Evolutionary conservation across 1,284 basidiomycete species (phyloP), one percentile per base, ranked within the genome.

Genomic region (Anthracocystis walkeri): DNA sequence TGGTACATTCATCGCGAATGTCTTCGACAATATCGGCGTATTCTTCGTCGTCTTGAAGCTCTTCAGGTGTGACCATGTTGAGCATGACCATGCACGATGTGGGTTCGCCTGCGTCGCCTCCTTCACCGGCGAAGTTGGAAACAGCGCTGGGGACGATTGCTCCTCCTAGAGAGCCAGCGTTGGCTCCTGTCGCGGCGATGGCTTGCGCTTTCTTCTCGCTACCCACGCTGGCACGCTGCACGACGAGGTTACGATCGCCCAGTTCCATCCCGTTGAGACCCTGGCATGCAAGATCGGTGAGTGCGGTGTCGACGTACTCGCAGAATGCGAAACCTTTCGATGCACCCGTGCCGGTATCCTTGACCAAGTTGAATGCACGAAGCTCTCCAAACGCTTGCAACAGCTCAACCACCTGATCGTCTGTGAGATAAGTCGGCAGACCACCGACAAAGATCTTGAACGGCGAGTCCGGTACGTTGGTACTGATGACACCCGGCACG

Each of bases 391-490:
- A 99, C 82, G 92, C 93, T 88, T 95, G 97, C 70, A 99, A 88
- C 41, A 99, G 86, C 86, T 99, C 97, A 90, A 95, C 93, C 60
- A 99, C 95, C 87, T 99, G 95, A 80, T 97, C 96, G 86, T 97
- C 95, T 78, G 93, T 94, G 41, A 99, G 90, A 86, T 98, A 97
- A 20, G 92, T 90, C 18, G 97, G 97, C 58, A 99, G 87, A 62
- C 95, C 96, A 56, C 97, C 97, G 69, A 99, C 92, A 81, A 97
- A 99, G 69, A 99, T 90, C 88, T 99, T 99, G 90, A 98, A 95
- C 84, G 93, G 92, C 41, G 94, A 94, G 86, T 99, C 97, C 21
- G 95, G 94, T 16, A 97, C 94, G 77, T 94, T 96, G 50, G 94
- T 95, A n/a, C 93, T 95, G 40, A 97, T 92, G 54, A 95, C 92